phyloP scores from a whole-genome alignment of 805 yeast species.

The Starmerella tilneyi region DNA sequence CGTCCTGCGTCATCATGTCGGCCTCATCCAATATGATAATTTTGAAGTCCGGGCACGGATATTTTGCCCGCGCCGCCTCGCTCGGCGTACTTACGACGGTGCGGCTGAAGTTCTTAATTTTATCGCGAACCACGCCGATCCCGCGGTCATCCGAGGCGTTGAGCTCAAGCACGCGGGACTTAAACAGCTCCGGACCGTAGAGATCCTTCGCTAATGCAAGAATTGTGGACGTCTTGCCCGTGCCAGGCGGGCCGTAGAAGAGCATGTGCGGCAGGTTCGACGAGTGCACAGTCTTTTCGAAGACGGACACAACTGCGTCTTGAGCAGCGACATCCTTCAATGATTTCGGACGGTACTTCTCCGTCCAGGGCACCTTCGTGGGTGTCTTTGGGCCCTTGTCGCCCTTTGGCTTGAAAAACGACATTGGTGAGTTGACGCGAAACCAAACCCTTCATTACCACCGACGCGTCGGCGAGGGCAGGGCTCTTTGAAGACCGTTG shows the following conservation, averaged over 20 bases:
- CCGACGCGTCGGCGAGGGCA: neutral
- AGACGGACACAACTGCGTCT: constrained; percentile 73
- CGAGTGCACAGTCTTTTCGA: constrained; percentile 65
- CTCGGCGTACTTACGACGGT: constrained; percentile 73
- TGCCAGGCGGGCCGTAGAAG: constrained; percentile 93
- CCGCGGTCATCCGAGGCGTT: constrained; percentile 98
- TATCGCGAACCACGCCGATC: constrained; percentile 94
- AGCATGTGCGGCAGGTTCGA: constrained; percentile 68
- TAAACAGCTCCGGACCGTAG: constrained; percentile 77
- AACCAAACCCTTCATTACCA: neutral
- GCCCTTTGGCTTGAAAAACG: constrained; percentile 21
- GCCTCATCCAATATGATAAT: constrained; percentile 90
- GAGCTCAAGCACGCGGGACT: constrained; percentile 83
- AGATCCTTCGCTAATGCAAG: constrained; percentile 79
- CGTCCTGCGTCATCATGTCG: constrained; percentile 91
- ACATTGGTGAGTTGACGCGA: constrained; percentile 7
- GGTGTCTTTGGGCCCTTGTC: constrained; percentile 16
- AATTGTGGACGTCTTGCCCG: constrained; percentile 84
- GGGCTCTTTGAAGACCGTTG: too few relatives aligned
- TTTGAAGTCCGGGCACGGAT: constrained; percentile 96
- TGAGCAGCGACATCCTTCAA: constrained; percentile 87
- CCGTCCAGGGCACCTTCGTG: constrained; percentile 26
- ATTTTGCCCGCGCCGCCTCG: constrained; percentile 52
- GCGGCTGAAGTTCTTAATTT: constrained; percentile 89
- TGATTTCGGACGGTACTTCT: constrained; percentile 62